Evolutionary conservation across 331 rosid species (phyloP), one percentile per base, ranked within the genome.

Genomic region (Malus hybrid): DNA sequence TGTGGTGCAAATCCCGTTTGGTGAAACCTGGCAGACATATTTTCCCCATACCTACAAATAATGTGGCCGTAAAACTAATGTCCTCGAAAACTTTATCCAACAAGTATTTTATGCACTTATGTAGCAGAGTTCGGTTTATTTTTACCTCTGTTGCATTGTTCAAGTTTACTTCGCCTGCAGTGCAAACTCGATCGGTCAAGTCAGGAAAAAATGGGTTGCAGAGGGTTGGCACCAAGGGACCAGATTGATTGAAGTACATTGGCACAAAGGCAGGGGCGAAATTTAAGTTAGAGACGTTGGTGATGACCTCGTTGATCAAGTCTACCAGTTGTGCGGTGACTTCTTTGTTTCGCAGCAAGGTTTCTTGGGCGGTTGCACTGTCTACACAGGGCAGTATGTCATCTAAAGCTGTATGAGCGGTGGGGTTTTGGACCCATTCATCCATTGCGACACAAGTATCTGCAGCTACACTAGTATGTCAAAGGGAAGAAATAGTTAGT

Each of bases 371-470:
- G 19, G 87, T 82, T 67, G 78, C 78, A 48, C 75, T 78, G 75
- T 87, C 88, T 46, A 85, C 87, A 7, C 91, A 87, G 18, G 91
- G 87, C 33, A 87, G 73, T 42, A 87, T 76, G 8, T 87, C 87
- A 14, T 85, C 88, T 67, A 87, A 63, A 13, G 91, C 88, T 3
- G 91, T 82, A 76, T 83, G 76, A 5, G 82, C 81, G 2, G 78
- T 66, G 27, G 91, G 88, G 78, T 82, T 78, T 67, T 69, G 80
- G 29, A 80, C 82, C 91, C 88, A 87, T 50, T 87, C 84, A 34
- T 85, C 63, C 88, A 87, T 87, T 36, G 88, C 88, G 5, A 85
- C 82, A 66, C 91, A 87, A 67, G 91, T 85, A 71, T 87, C 91
- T n/a, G 76, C 87, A 50, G 86, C 87, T 75, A 73, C 87, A 28